A percentile compares a stretch with the other conserved stretches of the same genome.
Conservation (phyloP, 768 basidiomycete species). For the Crepidotus variabilis region DNA sequence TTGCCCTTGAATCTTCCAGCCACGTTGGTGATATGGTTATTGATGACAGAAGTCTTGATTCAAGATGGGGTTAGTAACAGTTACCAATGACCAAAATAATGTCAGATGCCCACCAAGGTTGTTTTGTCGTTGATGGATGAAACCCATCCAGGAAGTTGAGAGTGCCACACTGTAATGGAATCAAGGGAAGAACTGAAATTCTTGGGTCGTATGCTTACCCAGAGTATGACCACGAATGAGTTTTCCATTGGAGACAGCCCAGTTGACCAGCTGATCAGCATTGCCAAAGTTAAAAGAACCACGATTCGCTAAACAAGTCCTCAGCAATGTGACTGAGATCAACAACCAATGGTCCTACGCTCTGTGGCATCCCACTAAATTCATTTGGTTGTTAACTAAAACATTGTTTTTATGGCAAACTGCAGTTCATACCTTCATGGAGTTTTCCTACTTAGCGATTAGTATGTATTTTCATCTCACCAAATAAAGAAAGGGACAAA, state of each 20-base stretch:
- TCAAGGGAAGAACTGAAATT: neutral
- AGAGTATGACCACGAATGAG: constrained; percentile 26
- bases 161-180: constrained; percentile 24
- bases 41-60: constrained; percentile 24
- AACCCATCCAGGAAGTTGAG: constrained; percentile 36
- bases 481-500: constrained; percentile 4
- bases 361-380: constrained; percentile 35
- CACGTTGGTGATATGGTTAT: constrained; percentile 36
- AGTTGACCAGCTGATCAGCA: constrained; percentile 29
- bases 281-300: constrained; percentile 28
- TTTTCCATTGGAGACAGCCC: constrained; percentile 29
- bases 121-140: constrained; percentile 26
- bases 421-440: constrained; percentile 28
- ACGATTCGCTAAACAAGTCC: constrained; percentile 6
- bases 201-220: neutral
- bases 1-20: constrained; percentile 41
- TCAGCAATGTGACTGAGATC: neutral
- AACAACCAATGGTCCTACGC: constrained; percentile 11
- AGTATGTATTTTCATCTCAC: neutral
- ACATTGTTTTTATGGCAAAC: too few relatives aligned
- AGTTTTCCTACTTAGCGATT: constrained; percentile 24
- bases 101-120: constrained; percentile 17
- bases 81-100: neutral
- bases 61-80: neutral
- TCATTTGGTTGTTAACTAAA: neutral